Evolutionary conservation across 2,329 filamentous ascomycete genomes (phyloP).

Genomic region (Setomelanomma holmii): DNA sequence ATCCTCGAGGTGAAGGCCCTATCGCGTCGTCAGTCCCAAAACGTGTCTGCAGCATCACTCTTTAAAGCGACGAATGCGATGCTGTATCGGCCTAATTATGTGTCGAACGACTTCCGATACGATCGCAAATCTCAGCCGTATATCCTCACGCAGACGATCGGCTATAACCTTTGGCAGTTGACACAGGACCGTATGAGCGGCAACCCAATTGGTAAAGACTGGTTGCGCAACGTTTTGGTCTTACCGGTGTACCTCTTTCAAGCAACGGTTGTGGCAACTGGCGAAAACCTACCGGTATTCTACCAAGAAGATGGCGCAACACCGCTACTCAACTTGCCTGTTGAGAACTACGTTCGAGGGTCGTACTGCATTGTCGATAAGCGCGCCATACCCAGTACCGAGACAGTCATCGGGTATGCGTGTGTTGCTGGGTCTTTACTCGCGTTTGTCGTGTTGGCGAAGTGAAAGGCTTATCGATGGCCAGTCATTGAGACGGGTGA

Average conservation of each 20-base stretch:
- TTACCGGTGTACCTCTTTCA: conserved; percentile 23
- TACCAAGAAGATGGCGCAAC: conserved; percentile 7
- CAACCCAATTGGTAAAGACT: conserved; percentile 11
- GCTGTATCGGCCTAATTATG: conserved; percentile 15
- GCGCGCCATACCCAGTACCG: conserved; percentile 17
- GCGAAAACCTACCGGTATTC: not conserved
- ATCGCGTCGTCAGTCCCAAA: not conserved
- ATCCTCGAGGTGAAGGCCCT: not conserved
- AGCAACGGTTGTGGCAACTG: conserved; percentile 9
- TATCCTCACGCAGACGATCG: conserved; percentile 16
- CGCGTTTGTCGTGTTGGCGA: conserved; percentile 11
- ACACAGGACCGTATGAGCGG: conserved; percentile 1
- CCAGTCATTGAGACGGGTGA: conserved; percentile 11
- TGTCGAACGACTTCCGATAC: conserved; percentile 5
- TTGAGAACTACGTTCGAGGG: conserved; percentile 19
- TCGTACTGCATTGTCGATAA: conserved; percentile 12
- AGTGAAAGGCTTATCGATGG: conserved; percentile 9
- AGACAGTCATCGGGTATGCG: conserved; percentile 18
- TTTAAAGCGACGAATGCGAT: conserved; percentile 15
- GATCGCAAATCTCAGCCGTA: conserved; percentile 17
- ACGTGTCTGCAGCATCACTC: not conserved
- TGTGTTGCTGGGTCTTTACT: conserved; percentile 14
- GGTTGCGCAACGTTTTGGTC: conserved; percentile 17
- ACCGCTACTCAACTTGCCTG: conserved; percentile 12
- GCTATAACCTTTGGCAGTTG: conserved; percentile 13